Evolutionary conservation across 441 rosid species (phyloP).

Genomic region (Mallotus repandus): DNA sequence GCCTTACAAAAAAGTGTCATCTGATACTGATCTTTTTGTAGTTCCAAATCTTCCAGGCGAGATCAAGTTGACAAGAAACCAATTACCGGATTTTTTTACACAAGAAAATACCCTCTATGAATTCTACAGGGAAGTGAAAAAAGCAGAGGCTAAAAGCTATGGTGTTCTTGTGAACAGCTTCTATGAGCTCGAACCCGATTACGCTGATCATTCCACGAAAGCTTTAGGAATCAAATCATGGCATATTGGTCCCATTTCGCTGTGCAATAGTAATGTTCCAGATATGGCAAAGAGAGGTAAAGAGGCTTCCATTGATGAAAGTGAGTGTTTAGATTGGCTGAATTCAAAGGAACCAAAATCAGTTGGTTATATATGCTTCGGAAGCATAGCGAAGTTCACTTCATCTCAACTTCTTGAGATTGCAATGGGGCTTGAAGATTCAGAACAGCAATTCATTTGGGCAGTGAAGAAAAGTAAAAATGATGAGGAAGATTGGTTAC

Average conservation of each 20-base stretch:
- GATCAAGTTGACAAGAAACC: not conserved
- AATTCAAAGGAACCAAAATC: slow-evolving; percentile 50
- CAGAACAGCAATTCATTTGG: slow-evolving; percentile 61
- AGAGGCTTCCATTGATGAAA: slow-evolving; percentile 35
- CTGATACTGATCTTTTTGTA: slow-evolving; percentile 27
- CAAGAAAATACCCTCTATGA: not conserved
- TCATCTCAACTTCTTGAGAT: slow-evolving; percentile 49
- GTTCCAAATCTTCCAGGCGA: slow-evolving; percentile 31
- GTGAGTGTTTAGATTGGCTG: slow-evolving; percentile 61
- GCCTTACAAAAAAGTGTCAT: too few relatives aligned
- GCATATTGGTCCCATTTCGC: slow-evolving; percentile 60
- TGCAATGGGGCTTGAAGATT: slow-evolving; percentile 51
- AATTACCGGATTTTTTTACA: not conserved
- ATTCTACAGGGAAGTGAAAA: not conserved
- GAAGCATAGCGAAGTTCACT: slow-evolving; percentile 31
- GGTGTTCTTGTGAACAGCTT: slow-evolving; percentile 62
- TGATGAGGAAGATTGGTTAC: slow-evolving; percentile 39
- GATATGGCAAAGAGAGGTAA: slow-evolving; percentile 49
- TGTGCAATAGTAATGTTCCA: slow-evolving; percentile 37
- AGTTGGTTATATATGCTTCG: slow-evolving; percentile 61
- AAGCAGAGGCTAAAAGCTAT: slow-evolving; percentile 32
- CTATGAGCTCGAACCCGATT: slow-evolving; percentile 56
- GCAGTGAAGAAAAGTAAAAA: slow-evolving; percentile 34
- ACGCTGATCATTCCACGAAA: slow-evolving; percentile 45
- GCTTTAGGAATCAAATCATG: slow-evolving; percentile 51